phyloP scores from a whole-genome alignment of 2,329 filamentous ascomycete genomes.

The Trichoderma guizhouense region DNA sequence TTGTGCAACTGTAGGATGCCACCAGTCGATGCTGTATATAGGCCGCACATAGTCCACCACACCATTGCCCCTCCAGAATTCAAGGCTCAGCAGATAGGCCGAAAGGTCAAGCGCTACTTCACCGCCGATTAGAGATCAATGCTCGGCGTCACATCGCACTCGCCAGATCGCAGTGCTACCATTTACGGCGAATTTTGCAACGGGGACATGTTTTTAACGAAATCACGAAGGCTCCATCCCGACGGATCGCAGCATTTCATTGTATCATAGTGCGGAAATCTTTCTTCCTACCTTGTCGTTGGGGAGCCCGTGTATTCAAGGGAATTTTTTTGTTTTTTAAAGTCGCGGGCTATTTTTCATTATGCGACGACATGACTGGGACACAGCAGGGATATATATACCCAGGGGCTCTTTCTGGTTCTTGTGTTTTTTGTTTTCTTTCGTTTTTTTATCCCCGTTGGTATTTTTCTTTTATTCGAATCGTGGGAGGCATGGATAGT shows the following conservation, averaged over 20 bases:
- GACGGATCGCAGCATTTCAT: conserved; percentile 13
- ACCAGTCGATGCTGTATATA: conserved; percentile 83
- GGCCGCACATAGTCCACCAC: conserved; percentile 91
- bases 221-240: conserved; percentile 16
- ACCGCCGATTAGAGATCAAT: conserved; percentile 52
- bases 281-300: not conserved
- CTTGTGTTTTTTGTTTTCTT: not conserved
- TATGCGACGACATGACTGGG: conserved; percentile 15
- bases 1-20: conserved; percentile 57
- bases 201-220: conserved; percentile 11
- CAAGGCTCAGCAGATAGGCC: conserved; percentile 64
- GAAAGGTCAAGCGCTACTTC: conserved; percentile 69
- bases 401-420: conserved; percentile 15
- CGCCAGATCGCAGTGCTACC: not conserved
- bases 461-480: not conserved
- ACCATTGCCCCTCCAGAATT: conserved; percentile 67
- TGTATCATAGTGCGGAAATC: conserved; percentile 11
- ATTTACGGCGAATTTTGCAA: not conserved
- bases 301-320: not conserved
- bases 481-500: not conserved
- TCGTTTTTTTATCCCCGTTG: not conserved
- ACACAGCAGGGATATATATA: conserved; percentile 18
- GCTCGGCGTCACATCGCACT: not conserved
- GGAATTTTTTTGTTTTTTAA: conserved; percentile 5
- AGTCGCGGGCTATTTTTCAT: conserved; percentile 7